These are phyloP conservation scores for Podila epigama DNA, from an alignment of 192 early-diverging fungal species.

Conservation along the genomic window DNA sequence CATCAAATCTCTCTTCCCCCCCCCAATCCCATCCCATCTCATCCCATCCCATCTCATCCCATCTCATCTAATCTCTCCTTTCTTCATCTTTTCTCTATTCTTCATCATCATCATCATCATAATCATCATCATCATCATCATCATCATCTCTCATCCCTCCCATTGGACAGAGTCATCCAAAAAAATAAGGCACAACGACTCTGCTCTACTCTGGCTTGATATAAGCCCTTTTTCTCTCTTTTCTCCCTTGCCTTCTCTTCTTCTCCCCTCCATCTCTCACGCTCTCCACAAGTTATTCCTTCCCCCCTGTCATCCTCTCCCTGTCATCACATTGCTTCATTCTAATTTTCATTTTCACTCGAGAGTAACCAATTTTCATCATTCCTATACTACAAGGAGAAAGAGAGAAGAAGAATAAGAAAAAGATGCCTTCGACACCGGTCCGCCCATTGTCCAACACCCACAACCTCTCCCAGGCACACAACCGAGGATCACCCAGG, in stretches of 20 bases:
- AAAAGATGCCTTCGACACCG: slow-evolving; percentile 39
- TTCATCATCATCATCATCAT: no score
- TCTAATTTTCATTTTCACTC: background rate
- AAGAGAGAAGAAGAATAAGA: background rate
- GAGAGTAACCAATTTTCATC: no score
- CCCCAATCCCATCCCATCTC: no score
- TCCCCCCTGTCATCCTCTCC: background rate
- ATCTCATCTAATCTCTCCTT: no score
- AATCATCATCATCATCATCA: no score
- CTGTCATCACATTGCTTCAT: background rate
- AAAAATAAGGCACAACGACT: no score
- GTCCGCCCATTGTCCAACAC: slow-evolving; percentile 41
- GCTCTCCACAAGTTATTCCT: background rate
- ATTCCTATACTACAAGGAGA: background rate
- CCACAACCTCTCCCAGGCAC: slow-evolving; percentile 47
- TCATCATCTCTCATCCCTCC: no score
- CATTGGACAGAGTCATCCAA: no score
- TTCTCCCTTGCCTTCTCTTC: background rate
- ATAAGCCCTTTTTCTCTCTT: background rate
- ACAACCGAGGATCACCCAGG: slow-evolving; percentile 43
- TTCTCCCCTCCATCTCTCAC: background rate
- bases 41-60: no score
- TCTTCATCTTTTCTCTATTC: no score
- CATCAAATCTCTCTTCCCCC: no score
- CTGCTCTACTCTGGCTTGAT: no score